Evolutionary conservation across 352 stramenopile species (phyloP), one percentile per base, ranked within the genome.

Genomic region (Globisporangium solare): DNA sequence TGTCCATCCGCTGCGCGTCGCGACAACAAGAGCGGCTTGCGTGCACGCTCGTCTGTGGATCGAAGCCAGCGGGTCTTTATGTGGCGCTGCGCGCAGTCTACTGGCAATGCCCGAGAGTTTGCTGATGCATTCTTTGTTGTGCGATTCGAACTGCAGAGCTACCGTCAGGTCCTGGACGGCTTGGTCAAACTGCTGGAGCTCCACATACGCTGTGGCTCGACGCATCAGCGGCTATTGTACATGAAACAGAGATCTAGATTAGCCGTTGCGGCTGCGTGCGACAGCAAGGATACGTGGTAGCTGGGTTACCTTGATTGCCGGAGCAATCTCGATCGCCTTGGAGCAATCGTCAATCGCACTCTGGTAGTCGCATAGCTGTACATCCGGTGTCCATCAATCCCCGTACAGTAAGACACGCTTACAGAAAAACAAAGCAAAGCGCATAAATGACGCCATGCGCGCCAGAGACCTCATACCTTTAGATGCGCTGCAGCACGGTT

Each of bases 401-500:
- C 24, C 20, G 48, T 45, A 20, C 18, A 21, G 17, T 46, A 27
- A 27, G 24, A 5, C 24, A 27, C 24, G 24, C 10, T 42, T 42
- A 17, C 37, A 43, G 37, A 35, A 42, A 27, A 27, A 5, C 24
- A 27, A 27, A 27, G 2, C 24, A 27, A 32, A 43, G 13, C 17
- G 2, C 10, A 51, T 0, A 37, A 8, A 3, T 6, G 27, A 35
- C 27, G 5, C 27, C 27, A 35, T 11, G 7, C 27, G 7, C 27
- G 7, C 27, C 1, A 7, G 27, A 35, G 27, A 27, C 1, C 13
- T n/a, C 21, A 3, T 31, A 85, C 79, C 66, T 90, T 87, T 15
- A 91, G 58, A 37, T 77, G 73, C 8, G 74, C 76, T 21, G 78
- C 78, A 35, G 80, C 80, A 60, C 80, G 69, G 54, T 91, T 91